These are phyloP conservation scores for Orbilia blumenaviensis DNA, from an alignment of 2,329 filamentous ascomycete species.

Conservation along the genomic window DNA sequence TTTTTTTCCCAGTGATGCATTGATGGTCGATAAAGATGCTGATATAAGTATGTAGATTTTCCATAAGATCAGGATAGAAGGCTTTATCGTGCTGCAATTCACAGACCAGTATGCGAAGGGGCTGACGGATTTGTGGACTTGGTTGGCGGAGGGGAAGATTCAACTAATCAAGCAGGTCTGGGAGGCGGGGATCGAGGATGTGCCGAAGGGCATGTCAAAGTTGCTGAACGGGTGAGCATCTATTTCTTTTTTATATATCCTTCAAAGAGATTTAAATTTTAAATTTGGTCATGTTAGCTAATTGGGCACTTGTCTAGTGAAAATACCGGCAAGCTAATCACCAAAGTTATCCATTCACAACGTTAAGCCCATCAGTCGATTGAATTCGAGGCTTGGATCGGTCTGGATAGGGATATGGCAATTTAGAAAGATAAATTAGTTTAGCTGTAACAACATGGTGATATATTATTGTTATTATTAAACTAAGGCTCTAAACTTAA, in stretches of 20 bases:
- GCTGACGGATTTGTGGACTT: conserved; percentile 27
- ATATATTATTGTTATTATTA: not conserved
- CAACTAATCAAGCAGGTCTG: conserved; percentile 44
- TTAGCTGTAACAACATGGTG: too few relatives aligned
- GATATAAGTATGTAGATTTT: conserved; percentile 57
- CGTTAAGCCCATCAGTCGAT: too few relatives aligned
- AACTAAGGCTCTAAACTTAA: not conserved
- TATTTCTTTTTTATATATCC: not conserved
- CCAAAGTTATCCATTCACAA: not conserved
- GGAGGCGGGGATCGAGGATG: conserved; percentile 38
- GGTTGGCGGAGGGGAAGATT: conserved; percentile 48
- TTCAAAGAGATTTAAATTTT: too few relatives aligned
- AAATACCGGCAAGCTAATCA: conserved; percentile 37
- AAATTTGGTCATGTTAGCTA: not conserved
- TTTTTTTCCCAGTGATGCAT: not conserved
- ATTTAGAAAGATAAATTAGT: too few relatives aligned
- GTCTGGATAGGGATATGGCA: too few relatives aligned
- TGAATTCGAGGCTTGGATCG: too few relatives aligned
- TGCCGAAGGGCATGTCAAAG: conserved; percentile 52
- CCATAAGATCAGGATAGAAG: conserved; percentile 61
- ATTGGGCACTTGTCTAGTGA: conserved; percentile 10
- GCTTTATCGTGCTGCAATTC: conserved; percentile 63
- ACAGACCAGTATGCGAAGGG: conserved; percentile 55
- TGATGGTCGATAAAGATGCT: conserved; percentile 59
- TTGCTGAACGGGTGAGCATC: conserved; percentile 47